These are phyloP conservation scores for Eucalyptus regnans DNA, from an alignment of 345 rosid genomes.

Conservation along the genomic window DNA sequence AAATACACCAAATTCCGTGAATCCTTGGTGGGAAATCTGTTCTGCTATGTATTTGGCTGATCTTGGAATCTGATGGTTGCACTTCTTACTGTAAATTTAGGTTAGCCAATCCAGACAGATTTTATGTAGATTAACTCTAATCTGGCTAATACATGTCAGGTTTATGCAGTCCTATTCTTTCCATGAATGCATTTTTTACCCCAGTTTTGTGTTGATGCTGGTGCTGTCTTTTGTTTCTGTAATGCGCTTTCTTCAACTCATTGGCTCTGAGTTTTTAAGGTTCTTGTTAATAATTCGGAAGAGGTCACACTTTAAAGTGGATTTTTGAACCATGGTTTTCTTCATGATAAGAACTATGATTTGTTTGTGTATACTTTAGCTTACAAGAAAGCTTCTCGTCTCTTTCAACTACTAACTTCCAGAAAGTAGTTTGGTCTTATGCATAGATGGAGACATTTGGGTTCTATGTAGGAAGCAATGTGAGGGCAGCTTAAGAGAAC, in stretches of 20 bases:
- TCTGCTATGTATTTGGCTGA: not conserved
- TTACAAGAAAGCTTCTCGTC: not conserved
- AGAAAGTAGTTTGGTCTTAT: not conserved
- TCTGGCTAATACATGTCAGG: not conserved
- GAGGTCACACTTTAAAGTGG: not conserved
- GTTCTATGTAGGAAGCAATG: not conserved
- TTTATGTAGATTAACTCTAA: not conserved
- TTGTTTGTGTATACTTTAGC: not conserved
- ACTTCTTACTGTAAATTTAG: not conserved
- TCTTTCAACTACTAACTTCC: not conserved
- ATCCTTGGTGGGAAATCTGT: not conserved
- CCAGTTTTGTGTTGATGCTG: not conserved
- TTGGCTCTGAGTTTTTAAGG: not conserved
- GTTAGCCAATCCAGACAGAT: not conserved
- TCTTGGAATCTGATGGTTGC: not conserved
- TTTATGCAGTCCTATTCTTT: not conserved
- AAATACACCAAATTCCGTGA: not conserved
- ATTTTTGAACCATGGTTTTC: not conserved
- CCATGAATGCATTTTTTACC: not conserved
- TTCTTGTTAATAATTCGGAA: not conserved
- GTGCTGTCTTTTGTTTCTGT: not conserved
- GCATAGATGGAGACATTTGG: not conserved
- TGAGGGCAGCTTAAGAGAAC: not conserved
- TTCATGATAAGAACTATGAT: not conserved
- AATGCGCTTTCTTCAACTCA: not conserved